Percentiles rank a stretch among this genome's conserved stretches.
Evolutionary conservation across 2,329 filamentous ascomycete genomes (phyloP).

Genomic region (Clonostachys sp.): DNA sequence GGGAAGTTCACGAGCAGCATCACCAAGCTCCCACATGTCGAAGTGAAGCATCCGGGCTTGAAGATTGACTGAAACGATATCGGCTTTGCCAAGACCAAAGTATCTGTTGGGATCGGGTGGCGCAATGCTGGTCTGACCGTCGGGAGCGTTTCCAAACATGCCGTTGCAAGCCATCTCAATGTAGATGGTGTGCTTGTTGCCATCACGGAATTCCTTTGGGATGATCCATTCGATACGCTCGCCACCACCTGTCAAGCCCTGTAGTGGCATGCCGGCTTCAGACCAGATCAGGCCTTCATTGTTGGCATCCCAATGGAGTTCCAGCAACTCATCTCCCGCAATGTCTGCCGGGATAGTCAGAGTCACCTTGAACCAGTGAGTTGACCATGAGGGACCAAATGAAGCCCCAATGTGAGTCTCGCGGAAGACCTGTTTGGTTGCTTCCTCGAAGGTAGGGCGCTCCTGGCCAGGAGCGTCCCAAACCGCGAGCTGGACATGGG

Average conservation of each 20-base stretch:
- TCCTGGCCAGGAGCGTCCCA: conserved; percentile 78
- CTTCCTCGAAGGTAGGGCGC: conserved; percentile 83
- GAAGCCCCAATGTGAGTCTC: conserved; percentile 69
- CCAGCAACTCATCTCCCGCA: conserved; percentile 72
- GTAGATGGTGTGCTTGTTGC: conserved; percentile 84
- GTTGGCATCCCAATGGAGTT: conserved; percentile 93
- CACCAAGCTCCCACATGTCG: conserved; percentile 94
- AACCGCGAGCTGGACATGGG: conserved; percentile 78
- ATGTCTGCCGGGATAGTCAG: conserved; percentile 74
- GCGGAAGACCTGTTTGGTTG: conserved; percentile 68
- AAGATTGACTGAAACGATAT: conserved; percentile 85
- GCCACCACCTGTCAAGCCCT: conserved; percentile 85
- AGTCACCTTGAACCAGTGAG: conserved; percentile 91
- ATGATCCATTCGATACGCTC: conserved; percentile 91
- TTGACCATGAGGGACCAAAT: conserved; percentile 95
- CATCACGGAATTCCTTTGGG: conserved; percentile 75
- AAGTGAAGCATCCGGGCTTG: conserved; percentile 79
- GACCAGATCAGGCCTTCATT: conserved; percentile 96
- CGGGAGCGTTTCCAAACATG: conserved; percentile 92
- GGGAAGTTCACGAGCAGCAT: conserved; percentile 89
- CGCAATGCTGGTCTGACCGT: conserved; percentile 75
- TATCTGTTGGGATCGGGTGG: conserved; percentile 82
- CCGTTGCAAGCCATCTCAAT: conserved; percentile 98
- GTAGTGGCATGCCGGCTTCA: conserved; percentile 81
- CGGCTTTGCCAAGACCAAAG: conserved; percentile 70